Evolutionary conservation across 306 rosid genomes (phyloP), one percentile per base, ranked within the genome.

Genomic region (Ochetophila trinervis): DNA sequence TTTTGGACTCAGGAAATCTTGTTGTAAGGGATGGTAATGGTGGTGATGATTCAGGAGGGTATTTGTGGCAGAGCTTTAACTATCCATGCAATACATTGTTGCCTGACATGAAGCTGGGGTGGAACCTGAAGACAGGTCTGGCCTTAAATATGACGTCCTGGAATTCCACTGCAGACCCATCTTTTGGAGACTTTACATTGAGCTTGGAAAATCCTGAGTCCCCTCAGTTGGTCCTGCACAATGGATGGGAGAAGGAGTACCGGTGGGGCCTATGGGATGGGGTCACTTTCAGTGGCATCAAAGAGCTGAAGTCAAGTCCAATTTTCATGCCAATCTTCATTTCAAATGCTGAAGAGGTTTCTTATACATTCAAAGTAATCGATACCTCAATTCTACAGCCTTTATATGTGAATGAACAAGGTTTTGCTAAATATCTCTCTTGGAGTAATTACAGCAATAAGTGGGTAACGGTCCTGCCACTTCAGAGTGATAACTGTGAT

Each of bases 181-280:
- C 74, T 9, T 10, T 10, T 2, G 74, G 74, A 8, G 58, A 61
- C 2, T 75, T 14, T 52, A 68, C 60, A 53, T 74, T 67, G 20
- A 34, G 64, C 5, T 27, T 61, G 35, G 79, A 74, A 21, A 10
- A 52, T 12, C 53, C 65, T 37, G 65, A 62, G 63, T 63, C 69
- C 7, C 79, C 74, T 47, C 79, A 74, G 65, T 34, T 61, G 32
- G 69, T 74, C 19, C 52, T 61, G 2, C 6, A 16, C 23, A 67
- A 21, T 44, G 60, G 65, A 4, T 8, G 52, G 3, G 65, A 17
- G 34, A 68, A 61, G 60, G 21, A 20, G 21, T 54, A 62, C 37
- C 15, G 79, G 21, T 68, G 70, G 69, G 74, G 74, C 18, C 79
- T 74, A 4, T 75, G 74, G 79, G 79, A 68, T 63, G 79, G 79